These are phyloP conservation scores for Cicer pinnatifidum DNA, from an alignment of 306 rosid genomes.

Conservation along the genomic window DNA sequence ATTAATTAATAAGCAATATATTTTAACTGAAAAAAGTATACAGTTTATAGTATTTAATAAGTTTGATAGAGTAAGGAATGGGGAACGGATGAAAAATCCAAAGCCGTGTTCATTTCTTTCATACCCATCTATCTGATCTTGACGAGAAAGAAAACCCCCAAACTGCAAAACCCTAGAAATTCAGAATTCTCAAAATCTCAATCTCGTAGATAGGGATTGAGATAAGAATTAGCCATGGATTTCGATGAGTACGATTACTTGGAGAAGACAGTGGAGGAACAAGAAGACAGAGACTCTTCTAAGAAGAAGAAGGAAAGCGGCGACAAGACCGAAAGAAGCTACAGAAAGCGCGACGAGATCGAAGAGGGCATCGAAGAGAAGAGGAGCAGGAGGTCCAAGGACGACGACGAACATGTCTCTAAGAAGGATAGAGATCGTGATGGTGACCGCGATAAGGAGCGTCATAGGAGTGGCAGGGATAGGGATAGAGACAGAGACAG, in stretches of 20 bases:
- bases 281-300: slow-evolving; percentile 59
- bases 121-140: slow-evolving; percentile 3
- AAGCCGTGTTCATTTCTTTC: background rate
- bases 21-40: no score
- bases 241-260: slow-evolving; percentile 97
- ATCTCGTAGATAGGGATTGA: background rate
- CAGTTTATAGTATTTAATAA: background rate
- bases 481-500: slow-evolving; percentile 42
- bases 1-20: no score
- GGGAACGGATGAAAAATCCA: background rate
- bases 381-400: slow-evolving; percentile 63
- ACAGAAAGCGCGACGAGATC: slow-evolving; percentile 72
- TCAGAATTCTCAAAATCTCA: slow-evolving; percentile 30
- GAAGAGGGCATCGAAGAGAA: slow-evolving; percentile 60
- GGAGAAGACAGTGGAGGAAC: slow-evolving; percentile 93
- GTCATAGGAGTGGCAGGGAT: slow-evolving; percentile 53
- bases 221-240: slow-evolving; percentile 57
- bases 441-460: slow-evolving; percentile 58
- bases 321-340: slow-evolving; percentile 64
- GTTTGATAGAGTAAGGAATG: background rate
- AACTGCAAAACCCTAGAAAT: slow-evolving; percentile 53
- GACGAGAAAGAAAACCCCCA: slow-evolving; percentile 22
- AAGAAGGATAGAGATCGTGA: slow-evolving; percentile 59
- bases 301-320: slow-evolving; percentile 56
- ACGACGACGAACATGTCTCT: slow-evolving; percentile 71